These are phyloP conservation scores for Davidsoniella neocaledoniae DNA, from an alignment of 2,329 filamentous ascomycete genomes.

Conservation along the genomic window DNA sequence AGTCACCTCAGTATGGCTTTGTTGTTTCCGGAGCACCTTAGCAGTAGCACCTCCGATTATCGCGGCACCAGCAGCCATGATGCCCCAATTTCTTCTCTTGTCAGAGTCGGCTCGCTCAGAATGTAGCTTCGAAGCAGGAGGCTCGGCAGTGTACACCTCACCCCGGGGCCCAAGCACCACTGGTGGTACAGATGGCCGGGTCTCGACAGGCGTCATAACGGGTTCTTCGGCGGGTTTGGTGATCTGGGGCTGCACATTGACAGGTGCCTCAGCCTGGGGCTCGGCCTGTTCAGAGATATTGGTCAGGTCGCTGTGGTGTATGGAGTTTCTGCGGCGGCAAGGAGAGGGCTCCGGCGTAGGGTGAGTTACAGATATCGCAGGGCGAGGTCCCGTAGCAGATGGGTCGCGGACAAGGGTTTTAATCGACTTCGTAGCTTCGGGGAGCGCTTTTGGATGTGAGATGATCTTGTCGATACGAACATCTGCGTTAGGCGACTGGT, in stretches of 20 bases:
- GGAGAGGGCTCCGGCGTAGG: conserved; percentile 42
- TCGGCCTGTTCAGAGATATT: conserved; percentile 5
- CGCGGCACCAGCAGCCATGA: too few relatives aligned
- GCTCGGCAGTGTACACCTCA: too few relatives aligned
- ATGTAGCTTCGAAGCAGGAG: too few relatives aligned
- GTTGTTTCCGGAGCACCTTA: too few relatives aligned
- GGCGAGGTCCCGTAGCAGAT: conserved; percentile 37
- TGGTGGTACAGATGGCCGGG: neutral
- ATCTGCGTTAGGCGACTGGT: conserved; percentile 45
- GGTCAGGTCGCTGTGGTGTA: neutral
- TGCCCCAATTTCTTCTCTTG: neutral
- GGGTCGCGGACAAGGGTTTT: conserved; percentile 26
- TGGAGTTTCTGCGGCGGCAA: conserved; percentile 13
- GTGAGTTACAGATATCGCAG: conserved; percentile 41
- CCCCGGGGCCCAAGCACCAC: too few relatives aligned
- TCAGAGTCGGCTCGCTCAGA: neutral
- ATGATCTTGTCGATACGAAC: conserved; percentile 44
- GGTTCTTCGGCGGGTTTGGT: neutral
- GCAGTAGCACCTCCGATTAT: too few relatives aligned
- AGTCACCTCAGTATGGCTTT: too few relatives aligned
- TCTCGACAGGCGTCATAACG: neutral
- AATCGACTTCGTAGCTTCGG: conserved; percentile 12
- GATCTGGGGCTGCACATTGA: too few relatives aligned
- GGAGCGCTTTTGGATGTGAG: conserved; percentile 31
- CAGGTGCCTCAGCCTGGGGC: neutral